Evolutionary conservation across 2,329 filamentous ascomycete genomes (phyloP).

Genomic region (Lachnellula arida): DNA sequence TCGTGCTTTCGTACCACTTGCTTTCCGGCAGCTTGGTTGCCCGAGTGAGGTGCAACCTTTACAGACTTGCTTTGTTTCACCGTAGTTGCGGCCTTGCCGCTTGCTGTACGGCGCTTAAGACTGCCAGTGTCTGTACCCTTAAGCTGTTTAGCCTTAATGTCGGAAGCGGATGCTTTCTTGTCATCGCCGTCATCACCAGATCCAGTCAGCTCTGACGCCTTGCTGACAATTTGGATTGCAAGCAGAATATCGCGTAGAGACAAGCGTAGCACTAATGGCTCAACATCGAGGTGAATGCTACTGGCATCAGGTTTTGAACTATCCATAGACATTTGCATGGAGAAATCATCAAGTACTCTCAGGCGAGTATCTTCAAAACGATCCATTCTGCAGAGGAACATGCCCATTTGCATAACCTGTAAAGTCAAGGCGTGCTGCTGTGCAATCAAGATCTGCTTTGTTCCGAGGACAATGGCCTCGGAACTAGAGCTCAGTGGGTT

Average conservation of each 20-base stretch:
- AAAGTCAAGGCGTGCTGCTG: conserved; percentile 92
- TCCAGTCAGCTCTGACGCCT: conserved; percentile 82
- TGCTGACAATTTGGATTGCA: conserved; percentile 85
- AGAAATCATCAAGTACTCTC: conserved; percentile 95
- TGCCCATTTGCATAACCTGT: conserved; percentile 89
- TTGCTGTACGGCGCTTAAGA: conserved; percentile 52
- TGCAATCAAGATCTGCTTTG: conserved; percentile 87
- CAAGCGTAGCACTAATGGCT: conserved; percentile 84
- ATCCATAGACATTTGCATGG: conserved; percentile 84
- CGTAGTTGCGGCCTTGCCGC: conserved; percentile 51
- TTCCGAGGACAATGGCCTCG: conserved; percentile 91
- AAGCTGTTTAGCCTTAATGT: conserved; percentile 53
- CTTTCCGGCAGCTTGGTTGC: conserved; percentile 39
- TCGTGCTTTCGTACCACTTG: conserved; percentile 53
- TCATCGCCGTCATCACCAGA: conserved; percentile 47
- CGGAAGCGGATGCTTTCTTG: conserved; percentile 36
- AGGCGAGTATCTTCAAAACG: conserved; percentile 86
- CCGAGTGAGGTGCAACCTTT: conserved; percentile 27
- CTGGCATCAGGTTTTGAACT: conserved; percentile 57
- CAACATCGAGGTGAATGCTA: conserved; percentile 80
- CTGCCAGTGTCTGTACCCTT: conserved; percentile 26
- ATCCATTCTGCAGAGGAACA: conserved; percentile 99
- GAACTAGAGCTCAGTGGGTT: conserved; percentile 87
- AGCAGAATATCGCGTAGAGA: conserved; percentile 93
- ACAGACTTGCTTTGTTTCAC: conserved; percentile 40